Conservation (phyloP, 345 rosid species). For the Aethionema arabicum region DNA sequence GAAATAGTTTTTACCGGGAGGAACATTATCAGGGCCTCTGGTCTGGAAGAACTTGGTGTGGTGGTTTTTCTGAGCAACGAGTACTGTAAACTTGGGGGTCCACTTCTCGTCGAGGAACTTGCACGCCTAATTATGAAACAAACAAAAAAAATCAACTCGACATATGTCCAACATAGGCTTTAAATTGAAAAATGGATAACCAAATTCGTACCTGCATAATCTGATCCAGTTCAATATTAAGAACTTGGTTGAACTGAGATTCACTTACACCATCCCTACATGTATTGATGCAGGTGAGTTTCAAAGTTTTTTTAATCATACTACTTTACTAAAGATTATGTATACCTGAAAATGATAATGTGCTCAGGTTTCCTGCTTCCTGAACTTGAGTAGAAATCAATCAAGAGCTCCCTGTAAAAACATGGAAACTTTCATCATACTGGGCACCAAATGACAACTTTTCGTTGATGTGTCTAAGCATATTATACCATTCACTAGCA, state of each 20-base stretch:
- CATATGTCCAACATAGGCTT: neutral
- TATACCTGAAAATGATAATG: slow-evolving; percentile 81
- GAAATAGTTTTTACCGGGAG: slow-evolving; percentile 54
- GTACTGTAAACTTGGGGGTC: slow-evolving; percentile 73
- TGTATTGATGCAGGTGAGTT: slow-evolving; percentile 6
- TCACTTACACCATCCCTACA: slow-evolving; percentile 95
- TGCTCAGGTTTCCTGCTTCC: slow-evolving; percentile 78
- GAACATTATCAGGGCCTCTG: slow-evolving; percentile 70
- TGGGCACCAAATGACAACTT: neutral
- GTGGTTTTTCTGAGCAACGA: slow-evolving; percentile 87
- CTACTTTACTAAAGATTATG: neutral
- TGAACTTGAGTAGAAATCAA: slow-evolving; percentile 75
- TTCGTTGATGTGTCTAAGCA: neutral
- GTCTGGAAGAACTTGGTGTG: slow-evolving; percentile 85
- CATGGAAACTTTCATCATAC: slow-evolving; percentile 2
- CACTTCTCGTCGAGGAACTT: slow-evolving; percentile 66
- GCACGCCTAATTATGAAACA: slow-evolving; percentile 61
- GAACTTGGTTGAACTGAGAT: slow-evolving; percentile 84
- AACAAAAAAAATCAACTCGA: neutral
- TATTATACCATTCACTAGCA: neutral
- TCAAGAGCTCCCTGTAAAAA: slow-evolving; percentile 61
- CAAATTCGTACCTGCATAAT: slow-evolving; percentile 59
- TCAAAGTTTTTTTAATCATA: neutral
- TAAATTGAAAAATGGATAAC: neutral
- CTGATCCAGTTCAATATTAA: slow-evolving; percentile 79